Evolutionary conservation across 352 stramenopile genomes (phyloP), one percentile per base, ranked within the genome.

Genomic region (Phytophthora litchii): DNA sequence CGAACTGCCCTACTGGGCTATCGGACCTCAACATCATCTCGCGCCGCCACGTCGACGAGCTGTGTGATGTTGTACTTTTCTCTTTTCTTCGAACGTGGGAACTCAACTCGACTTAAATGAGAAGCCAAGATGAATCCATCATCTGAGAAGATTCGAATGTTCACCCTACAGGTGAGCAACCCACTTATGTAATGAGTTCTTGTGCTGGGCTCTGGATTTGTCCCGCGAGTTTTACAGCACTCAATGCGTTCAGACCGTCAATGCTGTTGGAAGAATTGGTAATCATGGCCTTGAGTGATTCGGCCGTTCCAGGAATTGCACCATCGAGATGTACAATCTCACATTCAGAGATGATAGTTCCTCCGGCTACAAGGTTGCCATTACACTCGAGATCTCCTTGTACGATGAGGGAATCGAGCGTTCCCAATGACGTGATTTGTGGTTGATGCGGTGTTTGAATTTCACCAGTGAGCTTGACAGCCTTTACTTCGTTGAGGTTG

Each of bases 241-340:
- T n/a, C 7, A 45, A n/a, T 29, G 25, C 38, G 38, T 45, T 45
- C 38, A 45, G 38, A 25, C 38, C 38, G 16, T 25, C 20, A 29
- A 45, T 45, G 38, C 38, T 45, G 38, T 45, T 45, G 38, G 38
- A 45, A 29, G 38, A 45, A 29, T 45, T 45, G 5, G 38, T 45
- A n/a, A 45, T 45, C 20, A 45, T 45, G 38, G 38, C 38, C 38
- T 45, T 45, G 17, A 45, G 38, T 29, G 38, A 25, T 29, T 45
- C 20, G 17, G 38, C 38, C 16, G 38, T 45, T 25, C 38, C 38
- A 29, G 38, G 38, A 25, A 29, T 45, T n/a, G 16, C 38, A 29
- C 38, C 38, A 29, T 45, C 38, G 17, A 45, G 38, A 29, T 45
- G 38, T 29, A 45, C 38, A 19, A 45, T 45, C 38, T 45, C 38